phyloP scores from a whole-genome alignment of 352 stramenopile species.

The Globisporangium polare region DNA sequence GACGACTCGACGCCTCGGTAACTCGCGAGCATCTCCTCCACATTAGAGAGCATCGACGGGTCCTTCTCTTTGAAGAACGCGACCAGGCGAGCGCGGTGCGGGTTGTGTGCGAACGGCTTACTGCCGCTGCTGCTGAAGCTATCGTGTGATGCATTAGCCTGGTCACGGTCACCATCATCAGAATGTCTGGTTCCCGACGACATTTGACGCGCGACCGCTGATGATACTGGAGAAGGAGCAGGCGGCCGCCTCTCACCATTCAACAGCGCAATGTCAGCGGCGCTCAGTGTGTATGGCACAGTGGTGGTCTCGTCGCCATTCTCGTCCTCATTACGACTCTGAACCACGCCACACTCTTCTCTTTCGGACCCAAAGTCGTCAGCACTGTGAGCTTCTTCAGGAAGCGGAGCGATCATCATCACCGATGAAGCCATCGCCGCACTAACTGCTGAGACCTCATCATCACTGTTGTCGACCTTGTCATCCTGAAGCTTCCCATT shows the following conservation, averaged over 20 bases:
- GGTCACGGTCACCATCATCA: not conserved
- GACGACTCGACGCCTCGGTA: slow-evolving; percentile 71
- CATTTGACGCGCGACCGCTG: not conserved
- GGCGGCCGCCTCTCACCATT: slow-evolving; percentile 38
- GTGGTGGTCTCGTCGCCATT: slow-evolving; percentile 19
- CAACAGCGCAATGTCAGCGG: slow-evolving; percentile 66
- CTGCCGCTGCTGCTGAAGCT: not conserved
- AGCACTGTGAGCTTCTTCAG: not conserved
- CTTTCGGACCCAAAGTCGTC: not conserved
- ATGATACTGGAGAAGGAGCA: not conserved
- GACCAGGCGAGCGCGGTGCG: slow-evolving; percentile 46
- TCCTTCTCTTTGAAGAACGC: slow-evolving; percentile 66
- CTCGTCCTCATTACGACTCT: not conserved
- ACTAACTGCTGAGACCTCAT: slow-evolving; percentile 16
- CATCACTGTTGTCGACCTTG: not conserved
- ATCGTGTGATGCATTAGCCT: slow-evolving; percentile 1
- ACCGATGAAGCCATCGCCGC: not conserved
- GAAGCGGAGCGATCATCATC: not conserved
- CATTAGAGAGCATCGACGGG: slow-evolving; percentile 51
- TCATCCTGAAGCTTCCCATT: not conserved
- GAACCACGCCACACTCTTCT: not conserved
- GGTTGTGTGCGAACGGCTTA: slow-evolving; percentile 23
- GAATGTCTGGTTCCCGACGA: not conserved
- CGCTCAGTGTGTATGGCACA: slow-evolving; percentile 65
- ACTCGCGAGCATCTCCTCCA: slow-evolving; percentile 75